phyloP scores from a whole-genome alignment of 805 yeast genomes.

The Priceomyces carsonii region DNA sequence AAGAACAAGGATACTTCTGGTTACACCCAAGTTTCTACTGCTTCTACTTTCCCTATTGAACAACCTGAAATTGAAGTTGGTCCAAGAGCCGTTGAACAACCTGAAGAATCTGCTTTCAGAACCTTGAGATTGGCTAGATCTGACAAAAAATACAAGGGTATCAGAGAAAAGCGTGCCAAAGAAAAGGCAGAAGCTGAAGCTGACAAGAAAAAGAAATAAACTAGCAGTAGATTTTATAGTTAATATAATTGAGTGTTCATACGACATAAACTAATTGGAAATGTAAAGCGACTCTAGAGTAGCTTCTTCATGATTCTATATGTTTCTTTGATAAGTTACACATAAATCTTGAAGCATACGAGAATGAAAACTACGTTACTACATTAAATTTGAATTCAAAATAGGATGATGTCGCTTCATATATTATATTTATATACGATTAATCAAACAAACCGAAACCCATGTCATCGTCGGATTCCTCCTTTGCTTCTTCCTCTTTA shows the following conservation, averaged over 20 bases:
- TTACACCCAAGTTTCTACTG: conserved; percentile 72
- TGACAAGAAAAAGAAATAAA: conserved; percentile 93
- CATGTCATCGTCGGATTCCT: conserved; percentile 42
- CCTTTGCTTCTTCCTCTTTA: conserved; percentile 35
- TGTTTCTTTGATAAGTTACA: no score
- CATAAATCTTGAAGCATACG: no score
- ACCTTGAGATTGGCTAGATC: conserved; percentile 96
- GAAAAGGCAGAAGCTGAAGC: conserved; percentile 99
- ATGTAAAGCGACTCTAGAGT: no score
- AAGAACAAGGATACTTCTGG: conserved; percentile 66
- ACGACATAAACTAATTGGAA: no score
- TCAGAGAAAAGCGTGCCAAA: conserved; percentile 96
- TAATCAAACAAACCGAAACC: conserved; percentile 49
- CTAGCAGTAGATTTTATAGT: conserved; percentile 10
- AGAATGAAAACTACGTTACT: no score
- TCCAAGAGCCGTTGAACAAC: conserved; percentile 86
- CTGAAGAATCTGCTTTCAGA: conserved; percentile 77
- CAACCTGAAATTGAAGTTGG: conserved; percentile 71
- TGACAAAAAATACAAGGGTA: conserved; percentile 90
- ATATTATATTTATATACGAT: conserved; percentile 11
- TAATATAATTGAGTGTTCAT: conserved; percentile 6
- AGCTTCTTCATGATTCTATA: no score
- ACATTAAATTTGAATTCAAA: no score
- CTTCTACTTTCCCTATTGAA: conserved; percentile 88
- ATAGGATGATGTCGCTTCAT: conserved; percentile 2